Conservation (phyloP, 2,329 filamentous ascomycete genomes). For the Epichloe sylvatica region DNA sequence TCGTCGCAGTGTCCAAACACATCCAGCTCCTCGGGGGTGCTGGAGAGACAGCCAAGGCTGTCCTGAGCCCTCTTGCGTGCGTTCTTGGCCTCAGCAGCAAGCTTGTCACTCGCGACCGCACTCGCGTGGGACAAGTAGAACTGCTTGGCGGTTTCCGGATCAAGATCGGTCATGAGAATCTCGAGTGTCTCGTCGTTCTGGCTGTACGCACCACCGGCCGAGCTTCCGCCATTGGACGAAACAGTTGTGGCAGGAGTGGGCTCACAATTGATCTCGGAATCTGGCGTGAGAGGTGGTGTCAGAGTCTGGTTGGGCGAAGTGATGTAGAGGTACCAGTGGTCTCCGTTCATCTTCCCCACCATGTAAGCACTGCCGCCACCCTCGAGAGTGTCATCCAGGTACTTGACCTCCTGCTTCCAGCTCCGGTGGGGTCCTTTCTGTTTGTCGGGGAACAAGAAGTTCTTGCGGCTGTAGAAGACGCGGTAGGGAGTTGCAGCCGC, state of each 20-base stretch:
- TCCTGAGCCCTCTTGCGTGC: slow-evolving; percentile 46
- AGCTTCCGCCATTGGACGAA: slow-evolving; percentile 33
- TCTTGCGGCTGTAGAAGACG: slow-evolving; percentile 98
- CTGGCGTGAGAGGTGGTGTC: slow-evolving; percentile 71
- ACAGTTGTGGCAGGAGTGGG: slow-evolving; percentile 34
- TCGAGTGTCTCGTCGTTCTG: slow-evolving; percentile 63
- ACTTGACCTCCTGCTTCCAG: slow-evolving; percentile 93
- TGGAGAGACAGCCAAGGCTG: slow-evolving; percentile 45
- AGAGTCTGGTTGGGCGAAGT: slow-evolving; percentile 70
- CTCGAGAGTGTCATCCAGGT: slow-evolving; percentile 79
- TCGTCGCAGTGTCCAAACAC: slow-evolving; percentile 60
- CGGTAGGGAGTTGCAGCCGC: slow-evolving; percentile 86
- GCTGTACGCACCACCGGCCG: slow-evolving; percentile 25
- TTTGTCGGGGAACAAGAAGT: slow-evolving; percentile 89
- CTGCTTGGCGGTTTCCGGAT: slow-evolving; percentile 54
- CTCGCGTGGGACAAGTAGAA: slow-evolving; percentile 62
- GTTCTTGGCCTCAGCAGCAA: slow-evolving; percentile 52
- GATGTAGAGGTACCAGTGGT: slow-evolving; percentile 98
- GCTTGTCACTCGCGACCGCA: slow-evolving; percentile 73
- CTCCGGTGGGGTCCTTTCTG: slow-evolving; percentile 90
- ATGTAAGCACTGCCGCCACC: slow-evolving; percentile 95
- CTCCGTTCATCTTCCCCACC: slow-evolving; percentile 99
- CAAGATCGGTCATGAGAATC: slow-evolving; percentile 59
- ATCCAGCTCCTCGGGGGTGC: slow-evolving; percentile 49
- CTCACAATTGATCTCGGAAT: slow-evolving; percentile 27